These are phyloP conservation scores for Aspergillus egyptiacus DNA, from an alignment of 495 filamentous ascomycete species.

Conservation along the genomic window DNA sequence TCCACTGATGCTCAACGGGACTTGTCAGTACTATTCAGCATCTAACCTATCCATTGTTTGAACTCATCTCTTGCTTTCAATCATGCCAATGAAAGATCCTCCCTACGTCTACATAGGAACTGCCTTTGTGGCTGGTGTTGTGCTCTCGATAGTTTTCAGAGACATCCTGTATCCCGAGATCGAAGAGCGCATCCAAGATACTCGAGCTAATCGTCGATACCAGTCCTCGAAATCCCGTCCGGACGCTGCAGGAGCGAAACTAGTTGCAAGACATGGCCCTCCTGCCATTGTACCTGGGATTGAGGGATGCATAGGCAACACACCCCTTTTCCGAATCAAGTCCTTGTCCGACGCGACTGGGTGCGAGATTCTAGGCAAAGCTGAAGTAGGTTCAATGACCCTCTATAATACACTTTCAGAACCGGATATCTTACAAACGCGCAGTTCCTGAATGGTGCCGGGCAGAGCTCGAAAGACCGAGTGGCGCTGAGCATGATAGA, in stretches of 20 bases:
- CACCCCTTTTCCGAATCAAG: constrained; percentile 81
- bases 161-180: constrained; percentile 61
- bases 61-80: neutral
- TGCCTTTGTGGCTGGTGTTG: constrained; percentile 68
- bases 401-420: neutral
- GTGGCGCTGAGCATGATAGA: constrained; percentile 87
- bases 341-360: constrained; percentile 87
- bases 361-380: constrained; percentile 88
- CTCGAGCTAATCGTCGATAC: constrained; percentile 13
- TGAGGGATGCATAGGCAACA: constrained; percentile 91
- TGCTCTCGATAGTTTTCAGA: constrained; percentile 67
- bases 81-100: constrained; percentile 22
- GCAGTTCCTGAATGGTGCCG: constrained; percentile 88
- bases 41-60: too few species aligned
- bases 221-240: constrained; percentile 3
- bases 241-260: constrained; percentile 7
- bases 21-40: neutral
- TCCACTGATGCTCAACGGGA: neutral
- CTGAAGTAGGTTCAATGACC: constrained; percentile 52
- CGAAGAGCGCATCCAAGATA: constrained; percentile 53
- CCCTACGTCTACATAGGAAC: constrained; percentile 47
- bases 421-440: neutral
- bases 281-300: constrained; percentile 61
- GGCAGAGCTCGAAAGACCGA: constrained; percentile 90
- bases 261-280: constrained; percentile 32